phyloP scores from a whole-genome alignment of 352 stramenopile species.

The Pythium utonaiense region DNA sequence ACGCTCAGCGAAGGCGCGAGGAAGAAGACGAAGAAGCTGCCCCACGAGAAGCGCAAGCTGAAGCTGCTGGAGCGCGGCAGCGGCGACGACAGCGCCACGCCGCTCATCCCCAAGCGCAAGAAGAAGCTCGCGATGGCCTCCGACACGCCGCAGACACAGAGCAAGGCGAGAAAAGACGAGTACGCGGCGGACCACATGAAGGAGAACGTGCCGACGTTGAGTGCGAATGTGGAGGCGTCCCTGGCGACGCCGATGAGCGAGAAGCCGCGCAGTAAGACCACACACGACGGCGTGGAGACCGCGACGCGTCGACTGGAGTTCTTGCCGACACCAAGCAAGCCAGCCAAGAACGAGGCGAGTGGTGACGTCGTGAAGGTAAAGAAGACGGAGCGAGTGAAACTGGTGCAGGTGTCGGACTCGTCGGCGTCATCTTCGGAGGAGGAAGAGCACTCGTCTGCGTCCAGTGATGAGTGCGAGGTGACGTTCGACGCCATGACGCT shows the following conservation, averaged over 20 bases:
- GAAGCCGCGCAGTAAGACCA: slow-evolving; percentile 9
- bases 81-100: not conserved
- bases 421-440: slow-evolving; percentile 21
- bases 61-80: slow-evolving; percentile 12
- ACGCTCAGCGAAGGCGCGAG: slow-evolving; percentile 26
- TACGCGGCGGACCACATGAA: not conserved
- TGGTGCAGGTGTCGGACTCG: slow-evolving; percentile 2
- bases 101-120: slow-evolving; percentile 10
- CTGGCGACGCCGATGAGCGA: not conserved
- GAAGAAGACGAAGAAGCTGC: slow-evolving; percentile 21
- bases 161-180: not conserved
- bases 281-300: slow-evolving; percentile 2
- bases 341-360: not conserved
- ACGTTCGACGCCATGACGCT: slow-evolving; percentile 60
- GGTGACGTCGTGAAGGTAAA: not conserved
- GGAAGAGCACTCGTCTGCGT: slow-evolving; percentile 20
- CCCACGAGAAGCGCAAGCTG: slow-evolving; percentile 22
- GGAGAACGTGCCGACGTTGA: not conserved
- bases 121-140: slow-evolving; percentile 13
- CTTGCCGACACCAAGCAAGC: slow-evolving; percentile 14
- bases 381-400: not conserved
- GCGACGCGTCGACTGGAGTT: slow-evolving; percentile 23
- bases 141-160: slow-evolving; percentile 6
- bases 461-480: slow-evolving; percentile 48
- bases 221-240: slow-evolving; percentile 1